Evolutionary conservation across 192 early-diverging fungal species (phyloP), one percentile per base, ranked within the genome.

Genomic region (Rhizophagus clarus): DNA sequence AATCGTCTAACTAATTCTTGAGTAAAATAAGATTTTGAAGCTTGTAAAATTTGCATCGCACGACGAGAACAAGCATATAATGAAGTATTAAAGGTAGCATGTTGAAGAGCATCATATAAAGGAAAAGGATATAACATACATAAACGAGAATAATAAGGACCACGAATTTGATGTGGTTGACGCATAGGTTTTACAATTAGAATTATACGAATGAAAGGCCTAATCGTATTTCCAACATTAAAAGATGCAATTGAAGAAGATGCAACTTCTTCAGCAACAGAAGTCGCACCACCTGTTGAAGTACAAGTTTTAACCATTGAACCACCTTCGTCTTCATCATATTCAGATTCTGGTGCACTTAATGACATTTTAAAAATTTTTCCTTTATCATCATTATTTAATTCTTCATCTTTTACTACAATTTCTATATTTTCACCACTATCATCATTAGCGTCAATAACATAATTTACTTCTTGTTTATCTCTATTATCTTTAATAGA

Each of bases 41-140:
- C 77, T 79, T 79, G 77, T 26, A 79, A 47, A 49, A 79, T 79
- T 71, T 79, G 77, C 77, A 79, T 79, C 26, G 77, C n/a, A 24
- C 77, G 77, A 61, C 77, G 77, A 71, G 77, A 79, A 70, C 49
- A 61, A 37, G 77, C 67, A 34, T 79, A 79, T 42, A 79, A 67
- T 14, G 60, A 79, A 60, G 77, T 37, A 32, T 79, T 79, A 71
- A 79, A 79, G 3, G 77, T 79, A 22, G 77, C 77, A 34, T 79
- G 77, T 71, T 79, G 77, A 34, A 79, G 45, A 1, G 77, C 77
- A 42, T 79, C 77, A 40, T 63, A 79, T 69, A 79, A 61, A 24
- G 61, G 20, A 61, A 79, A 79, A 37, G 77, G 77, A 67, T 79
- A 79, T 56, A 79, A 42, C 9, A 60, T 61, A 60, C 77, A 79